Base-by-base conservation (phyloP, 306 rosid genomes). In the Geum urbanum region DNA sequence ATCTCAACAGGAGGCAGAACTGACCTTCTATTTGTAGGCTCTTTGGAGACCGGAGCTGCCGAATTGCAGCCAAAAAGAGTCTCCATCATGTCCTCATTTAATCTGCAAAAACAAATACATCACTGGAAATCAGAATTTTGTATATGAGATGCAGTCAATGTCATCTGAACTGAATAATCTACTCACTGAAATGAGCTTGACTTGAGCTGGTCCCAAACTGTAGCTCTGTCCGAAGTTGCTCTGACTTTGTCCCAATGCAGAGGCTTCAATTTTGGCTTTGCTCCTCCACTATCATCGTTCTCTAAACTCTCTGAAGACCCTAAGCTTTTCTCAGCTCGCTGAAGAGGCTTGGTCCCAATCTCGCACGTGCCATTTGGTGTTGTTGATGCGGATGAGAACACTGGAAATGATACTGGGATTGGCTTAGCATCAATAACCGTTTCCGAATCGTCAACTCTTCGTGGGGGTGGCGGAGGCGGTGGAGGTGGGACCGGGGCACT, bases 31-130 rank as follows among this genome's bases (percentile, higher is more conserved):
- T 77, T 55, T 37, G 53, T 86, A 41, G 80, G 74, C 72, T 94
- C 97, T 79, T 83, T 94, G 0, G 96, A 86, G 19, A 58, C 84
- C 1, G 89, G 20, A 72, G 77, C 88, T 5, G 68, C 47, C 12
- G 86, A 62, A 66, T 86, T 91, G 83, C 92, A 90, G 10, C 97
- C 95, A 32, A 94, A 94, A 35, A 94, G 81, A 35, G 92, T 81
- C 81, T 94, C 99, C 97, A 94, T 94, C 99, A 94, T 94, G 81
- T 91, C 97, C 83, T 94, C 99, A 61, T 94, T 94, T 63, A 94
- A 84, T 77, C 99, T 94, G 72, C 53, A 71, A 56, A 24, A 32
- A 71, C 16, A 15, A 70, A 53, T 27, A 22, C 35, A n/a, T n/a
- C 67, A 5, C 19, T 15, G 59, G 57, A 15, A 24, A 61, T 67